These are phyloP conservation scores for Chrysoporthe puriensis DNA, from an alignment of 2,329 filamentous ascomycete species.

Conservation along the genomic window DNA sequence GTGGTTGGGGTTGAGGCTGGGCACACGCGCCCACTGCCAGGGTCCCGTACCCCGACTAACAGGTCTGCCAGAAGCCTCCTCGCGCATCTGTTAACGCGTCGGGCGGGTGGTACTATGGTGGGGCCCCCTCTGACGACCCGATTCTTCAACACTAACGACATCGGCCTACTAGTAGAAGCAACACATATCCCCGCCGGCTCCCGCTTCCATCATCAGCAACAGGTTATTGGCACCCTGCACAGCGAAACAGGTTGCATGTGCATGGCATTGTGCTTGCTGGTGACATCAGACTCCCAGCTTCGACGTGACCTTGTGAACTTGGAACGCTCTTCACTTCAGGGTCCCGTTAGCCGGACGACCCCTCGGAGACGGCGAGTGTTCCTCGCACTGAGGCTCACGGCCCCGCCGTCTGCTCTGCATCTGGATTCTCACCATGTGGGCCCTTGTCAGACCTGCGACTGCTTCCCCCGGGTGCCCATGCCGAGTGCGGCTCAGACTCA, in stretches of 20 bases:
- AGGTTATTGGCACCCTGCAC: no score
- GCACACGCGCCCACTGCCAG: background rate
- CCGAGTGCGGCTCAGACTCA: background rate
- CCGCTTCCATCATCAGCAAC: background rate
- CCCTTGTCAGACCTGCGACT: background rate
- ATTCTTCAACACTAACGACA: background rate
- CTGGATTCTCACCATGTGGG: background rate
- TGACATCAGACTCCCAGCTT: background rate
- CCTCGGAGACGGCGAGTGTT: background rate
- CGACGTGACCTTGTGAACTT: no score
- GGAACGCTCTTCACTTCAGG: no score
- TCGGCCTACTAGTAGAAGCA: background rate
- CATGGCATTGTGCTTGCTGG: background rate
- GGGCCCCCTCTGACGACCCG: background rate
- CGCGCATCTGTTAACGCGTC: background rate
- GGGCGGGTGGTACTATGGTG: background rate
- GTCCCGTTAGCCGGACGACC: no score
- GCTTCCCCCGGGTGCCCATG: background rate
- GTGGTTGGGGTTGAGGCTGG: constrained; percentile 10
- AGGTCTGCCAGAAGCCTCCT: background rate
- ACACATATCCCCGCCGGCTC: background rate
- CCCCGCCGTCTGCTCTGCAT: background rate
- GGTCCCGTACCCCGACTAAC: background rate
- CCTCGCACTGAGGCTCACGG: background rate
- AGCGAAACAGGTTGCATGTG: background rate